phyloP scores from a whole-genome alignment of 352 stramenopile species.

The Globisporangium recalcitrans region DNA sequence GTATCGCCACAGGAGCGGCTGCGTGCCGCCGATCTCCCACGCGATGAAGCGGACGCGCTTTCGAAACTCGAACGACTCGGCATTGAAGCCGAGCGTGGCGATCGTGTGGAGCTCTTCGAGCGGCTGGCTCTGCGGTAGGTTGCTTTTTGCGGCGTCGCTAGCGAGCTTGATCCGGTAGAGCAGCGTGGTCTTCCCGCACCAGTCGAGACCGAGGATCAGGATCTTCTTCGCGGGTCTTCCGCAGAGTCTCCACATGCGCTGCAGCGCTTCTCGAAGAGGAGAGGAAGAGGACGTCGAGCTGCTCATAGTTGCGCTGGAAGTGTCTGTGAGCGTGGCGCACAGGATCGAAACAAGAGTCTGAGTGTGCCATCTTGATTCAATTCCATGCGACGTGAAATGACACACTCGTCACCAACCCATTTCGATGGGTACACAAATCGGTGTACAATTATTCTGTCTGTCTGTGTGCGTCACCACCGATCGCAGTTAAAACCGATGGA shows the following conservation, averaged over 20 bases:
- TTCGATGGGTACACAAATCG: no score
- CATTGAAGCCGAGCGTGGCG: constrained; percentile 28
- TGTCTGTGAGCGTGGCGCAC: no score
- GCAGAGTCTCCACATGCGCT: not conserved
- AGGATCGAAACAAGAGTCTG: no score
- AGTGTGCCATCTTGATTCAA: no score
- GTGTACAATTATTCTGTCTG: no score
- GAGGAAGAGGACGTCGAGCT: not conserved
- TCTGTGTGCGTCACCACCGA: no score
- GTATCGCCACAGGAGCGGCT: constrained; percentile 21
- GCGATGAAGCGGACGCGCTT: constrained; percentile 11
- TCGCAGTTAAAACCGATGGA: no score
- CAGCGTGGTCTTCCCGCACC: constrained; percentile 26
- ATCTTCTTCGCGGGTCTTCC: constrained; percentile 8
- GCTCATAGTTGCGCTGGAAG: no score
- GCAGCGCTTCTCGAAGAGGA: not conserved
- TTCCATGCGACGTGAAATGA: no score
- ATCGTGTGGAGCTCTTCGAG: constrained; percentile 5
- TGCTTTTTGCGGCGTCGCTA: constrained; percentile 3
- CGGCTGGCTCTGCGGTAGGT: not conserved
- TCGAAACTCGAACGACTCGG: constrained; percentile 14
- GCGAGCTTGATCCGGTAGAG: constrained; percentile 22
- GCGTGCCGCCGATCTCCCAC: constrained; percentile 22
- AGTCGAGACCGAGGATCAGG: constrained; percentile 25
- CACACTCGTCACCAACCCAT: no score